Evolutionary conservation across 371 early-diverging fungal genomes (phyloP), one percentile per base, ranked within the genome.

Genomic region (Thermomucor indicae-seudaticae): DNA sequence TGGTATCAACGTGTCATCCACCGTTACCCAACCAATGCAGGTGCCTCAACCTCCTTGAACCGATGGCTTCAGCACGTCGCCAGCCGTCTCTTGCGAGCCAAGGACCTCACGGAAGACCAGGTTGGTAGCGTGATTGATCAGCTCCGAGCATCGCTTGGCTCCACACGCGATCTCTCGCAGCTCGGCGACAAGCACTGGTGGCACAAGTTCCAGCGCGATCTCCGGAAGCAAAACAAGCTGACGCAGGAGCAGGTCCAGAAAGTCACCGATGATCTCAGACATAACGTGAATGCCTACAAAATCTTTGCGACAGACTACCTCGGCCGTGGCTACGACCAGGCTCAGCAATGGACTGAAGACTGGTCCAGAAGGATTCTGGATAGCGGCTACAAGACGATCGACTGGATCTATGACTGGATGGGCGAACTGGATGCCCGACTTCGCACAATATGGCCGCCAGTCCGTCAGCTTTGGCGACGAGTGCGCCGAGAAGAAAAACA

Each of bases 291-390:
- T 47, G 67, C 68, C 14, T 75, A 71, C 58, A 75, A 71, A 65
- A 57, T 71, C 32, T 75, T 71, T 57, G 75, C 67, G 14, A 63
- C 65, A 45, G 72, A 75, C 40, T 71, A 71, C 49, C 63, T 61
- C 27, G 60, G 62, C 38, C 57, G 63, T 41, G 55, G 49, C 3
- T 37, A 53, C 7, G 55, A 66, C 6, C 47, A 61, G 3, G 40
- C 70, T 14, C 61, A 67, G 40, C 32, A 44, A n/a, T 55, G 57
- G 57, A 47, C 47, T 0, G 57, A 47, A 17, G 51, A 51, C 19
- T 17, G 42, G 43, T 17, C 43, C 10, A 34, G 35, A 2, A 42
- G 43, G 22, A 51, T 51, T 44, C 42, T 43, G 43, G 51, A 43
- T 16, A 32, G 34, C 17, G 44, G 51, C 14, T 35, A 34, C 6